These are phyloP conservation scores for Populus tomentosa DNA, from an alignment of 441 rosid species.

Conservation along the genomic window DNA sequence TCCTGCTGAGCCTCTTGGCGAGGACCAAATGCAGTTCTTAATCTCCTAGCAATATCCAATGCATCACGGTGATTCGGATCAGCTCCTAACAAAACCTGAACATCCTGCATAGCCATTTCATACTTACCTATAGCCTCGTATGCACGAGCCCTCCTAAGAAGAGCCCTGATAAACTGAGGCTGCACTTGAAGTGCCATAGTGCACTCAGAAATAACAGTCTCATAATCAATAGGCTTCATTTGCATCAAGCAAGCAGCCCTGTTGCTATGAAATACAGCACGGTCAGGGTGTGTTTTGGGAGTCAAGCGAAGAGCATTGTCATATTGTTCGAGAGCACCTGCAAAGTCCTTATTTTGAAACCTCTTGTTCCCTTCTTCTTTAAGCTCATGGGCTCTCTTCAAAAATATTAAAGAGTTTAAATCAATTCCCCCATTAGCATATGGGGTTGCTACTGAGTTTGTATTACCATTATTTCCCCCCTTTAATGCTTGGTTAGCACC, in stretches of 20 bases:
- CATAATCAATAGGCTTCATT: constrained; percentile 91
- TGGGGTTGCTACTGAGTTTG: constrained; percentile 19
- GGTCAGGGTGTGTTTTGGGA: constrained; percentile 70
- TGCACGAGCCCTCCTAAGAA: constrained; percentile 86
- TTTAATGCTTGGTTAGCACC: constrained; percentile 46
- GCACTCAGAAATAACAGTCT: constrained; percentile 74
- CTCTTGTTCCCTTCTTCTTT: constrained; percentile 90
- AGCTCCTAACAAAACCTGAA: constrained; percentile 54
- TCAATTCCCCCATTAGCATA: constrained; percentile 59
- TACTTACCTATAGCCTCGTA: constrained; percentile 66
- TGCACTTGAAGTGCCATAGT: constrained; percentile 72
- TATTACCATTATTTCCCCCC: constrained; percentile 21
- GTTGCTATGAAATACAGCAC: constrained; percentile 88
- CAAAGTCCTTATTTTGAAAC: constrained; percentile 71
- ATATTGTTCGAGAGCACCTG: constrained; percentile 75
- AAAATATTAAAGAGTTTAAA: constrained; percentile 54
- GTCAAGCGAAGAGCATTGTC: constrained; percentile 62
- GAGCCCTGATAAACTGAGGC: constrained; percentile 69
- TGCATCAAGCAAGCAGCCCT: constrained; percentile 97
- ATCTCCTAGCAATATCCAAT: constrained; percentile 52
- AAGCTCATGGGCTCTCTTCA: constrained; percentile 87
- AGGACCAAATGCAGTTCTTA: constrained; percentile 60
- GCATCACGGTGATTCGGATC: constrained; percentile 78
- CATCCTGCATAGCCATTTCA: constrained; percentile 81
- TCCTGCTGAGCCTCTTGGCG: constrained; percentile 75